Base-by-base conservation (phyloP, 352 stramenopile genomes). In the Globisporangium acanthophoron region DNA sequence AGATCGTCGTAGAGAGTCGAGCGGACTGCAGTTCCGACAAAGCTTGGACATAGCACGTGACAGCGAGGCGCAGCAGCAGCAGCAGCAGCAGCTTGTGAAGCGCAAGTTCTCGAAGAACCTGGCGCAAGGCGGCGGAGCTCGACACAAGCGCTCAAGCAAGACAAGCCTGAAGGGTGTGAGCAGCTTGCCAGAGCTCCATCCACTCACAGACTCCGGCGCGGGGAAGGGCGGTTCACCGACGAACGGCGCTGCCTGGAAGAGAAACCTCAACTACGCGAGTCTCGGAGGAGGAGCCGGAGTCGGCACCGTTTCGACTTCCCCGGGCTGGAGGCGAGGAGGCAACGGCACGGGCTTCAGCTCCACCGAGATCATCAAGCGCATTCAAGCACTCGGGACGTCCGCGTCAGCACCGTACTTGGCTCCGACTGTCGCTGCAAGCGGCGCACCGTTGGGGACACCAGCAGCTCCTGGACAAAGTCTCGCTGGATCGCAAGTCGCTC, bases 371-470 rank as follows among this genome's bases (percentile, higher is more conserved):
- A 81, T 88, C 52, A 70, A 58, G 20, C 74, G 71, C 46, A 73
- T 90, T 24, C 67, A 88, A 31, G 58, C 74, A 7, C 61, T 90
- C 1, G 75, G 71, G 24, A 84, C 64, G 5, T 88, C 73, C 0
- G 49, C 66, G 5, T 87, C 79, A 0, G 56, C 58, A 3, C 73
- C 76, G 6, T 31, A 56, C 27, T 51, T 61, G 49, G 16, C 47
- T 33, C 27, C n/a, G 8, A 7, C 45, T 6, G n/a, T 31, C 44
- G 16, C 44, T 40, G 35, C 35, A 15, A 41, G 37, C 37, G 37
- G 37, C 9, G 11, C 37, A 12, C 12, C 12, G 16, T 18, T 18
- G 2, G 20, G 20, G 21, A n/a, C 20, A 12, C 50, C 41, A 18
- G 46, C 56, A 37, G 45, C 46, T 11, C 39, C 27, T 11, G 61